Evolutionary conservation across 2,329 filamentous ascomycete genomes (phyloP), one percentile per base, ranked within the genome.

Genomic region (Dothideomycetidae sp.): DNA sequence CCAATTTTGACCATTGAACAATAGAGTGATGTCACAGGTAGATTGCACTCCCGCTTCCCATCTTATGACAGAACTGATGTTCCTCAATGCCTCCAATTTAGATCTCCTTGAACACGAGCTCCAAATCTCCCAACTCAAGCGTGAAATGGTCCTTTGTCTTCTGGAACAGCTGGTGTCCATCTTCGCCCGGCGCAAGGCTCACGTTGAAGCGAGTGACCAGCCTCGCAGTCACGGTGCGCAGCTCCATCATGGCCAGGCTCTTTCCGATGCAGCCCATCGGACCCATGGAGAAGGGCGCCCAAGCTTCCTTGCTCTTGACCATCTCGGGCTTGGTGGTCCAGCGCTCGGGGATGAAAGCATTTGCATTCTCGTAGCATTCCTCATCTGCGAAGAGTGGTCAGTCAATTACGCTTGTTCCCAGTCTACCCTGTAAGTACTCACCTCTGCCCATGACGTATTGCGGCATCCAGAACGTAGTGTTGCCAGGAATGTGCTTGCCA

Each of bases 401-500:
- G 32, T 37, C 37, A 13, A 14, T 19, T 15, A 13, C n/a, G 37
- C 5, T 36, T 16, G n/a, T 17, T 14, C 5, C 5, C 29, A 40
- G 11, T 17, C 15, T 26, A 5, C 21, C 21, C 21, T 7, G n/a
- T 26, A 26, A 26, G 7, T 26, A n/a, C 21, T 26, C 34, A 29
- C 44, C 42, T 9, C 41, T 30, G 7, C 42, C 35, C 30, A 48
- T 47, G 45, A 68, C 64, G 44, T 68, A 70, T 5, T 68, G 62
- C 5, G 63, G 63, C 43, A 66, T 59, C 23, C 53, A 57, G 4
- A 70, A 64, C 0, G 55, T 57, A 0, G 60, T 64, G 23, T 60
- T 50, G 5, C 63, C 63, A 0, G 66, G 54, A 2, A 70, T 54
- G 49, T 51, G 66, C 16, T 67, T 54, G 5, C 60, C 66, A 3